Evolutionary conservation across 2,329 filamentous ascomycete genomes (phyloP).

Genomic region (Pyrenochaeta sp.): DNA sequence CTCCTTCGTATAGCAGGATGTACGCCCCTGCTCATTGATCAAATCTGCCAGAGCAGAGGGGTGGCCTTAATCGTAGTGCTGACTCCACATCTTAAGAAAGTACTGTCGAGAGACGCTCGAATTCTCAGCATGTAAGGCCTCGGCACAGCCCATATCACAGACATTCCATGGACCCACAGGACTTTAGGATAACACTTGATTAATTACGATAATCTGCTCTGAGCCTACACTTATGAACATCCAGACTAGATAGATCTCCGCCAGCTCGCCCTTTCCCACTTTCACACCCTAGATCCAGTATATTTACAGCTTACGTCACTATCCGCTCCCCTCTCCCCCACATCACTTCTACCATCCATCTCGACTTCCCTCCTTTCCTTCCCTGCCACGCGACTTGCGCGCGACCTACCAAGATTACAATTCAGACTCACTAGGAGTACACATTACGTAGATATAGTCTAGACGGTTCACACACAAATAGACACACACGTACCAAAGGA

Average conservation of each 20-base stretch:
- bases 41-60: too few relatives aligned
- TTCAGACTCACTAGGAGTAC: conserved; percentile 15
- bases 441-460: conserved; percentile 16
- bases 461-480: conserved; percentile 12
- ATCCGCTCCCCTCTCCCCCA: background rate
- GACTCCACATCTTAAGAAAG: background rate
- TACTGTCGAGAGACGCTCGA: background rate
- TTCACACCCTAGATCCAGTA: background rate
- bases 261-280: background rate
- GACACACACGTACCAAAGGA: conserved; percentile 15
- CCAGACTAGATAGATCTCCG: background rate
- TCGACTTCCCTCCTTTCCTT: background rate
- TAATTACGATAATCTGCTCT: background rate
- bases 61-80: background rate
- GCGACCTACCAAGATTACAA: conserved; percentile 3
- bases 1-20: background rate
- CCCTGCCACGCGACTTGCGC: conserved; percentile 2
- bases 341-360: background rate
- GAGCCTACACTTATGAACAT: background rate
- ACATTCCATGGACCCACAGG: background rate
- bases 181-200: background rate
- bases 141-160: background rate
- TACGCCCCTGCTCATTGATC: too few relatives aligned
- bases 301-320: background rate
- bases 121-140: background rate